A percentile compares a stretch with the other conserved stretches of the same genome.
Evolutionary conservation across 345 rosid genomes (phyloP).

Genomic region (Salix exigua): DNA sequence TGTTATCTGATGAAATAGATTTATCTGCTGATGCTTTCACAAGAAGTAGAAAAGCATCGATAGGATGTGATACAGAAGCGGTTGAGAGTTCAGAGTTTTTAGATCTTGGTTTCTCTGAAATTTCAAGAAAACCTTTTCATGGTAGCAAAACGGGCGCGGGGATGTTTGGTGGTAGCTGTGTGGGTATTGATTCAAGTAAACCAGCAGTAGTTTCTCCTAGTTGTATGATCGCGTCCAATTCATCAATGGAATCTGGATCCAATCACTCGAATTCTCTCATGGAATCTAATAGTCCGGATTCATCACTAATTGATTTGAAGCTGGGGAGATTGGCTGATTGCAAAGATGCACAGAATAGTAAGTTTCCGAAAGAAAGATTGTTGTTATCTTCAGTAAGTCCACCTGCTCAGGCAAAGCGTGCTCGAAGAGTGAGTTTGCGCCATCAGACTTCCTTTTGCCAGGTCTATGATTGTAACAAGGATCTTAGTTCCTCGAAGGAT

Average conservation of each 20-base stretch:
- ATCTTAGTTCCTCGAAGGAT: slow-evolving; percentile 66
- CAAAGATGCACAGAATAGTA: slow-evolving; percentile 15
- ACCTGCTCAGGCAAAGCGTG: slow-evolving; percentile 21
- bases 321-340: slow-evolving; percentile 35
- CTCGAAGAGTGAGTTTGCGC: slow-evolving; percentile 21
- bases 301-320: slow-evolving; percentile 34
- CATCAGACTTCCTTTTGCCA: slow-evolving; percentile 44
- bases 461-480: slow-evolving; percentile 72
- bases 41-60: slow-evolving; percentile 29
- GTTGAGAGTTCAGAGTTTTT: slow-evolving; percentile 33
- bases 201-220: slow-evolving; percentile 20
- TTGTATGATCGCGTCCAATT: slow-evolving; percentile 34
- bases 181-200: slow-evolving; percentile 28
- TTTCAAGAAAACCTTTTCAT: slow-evolving; percentile 31
- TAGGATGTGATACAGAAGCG: slow-evolving; percentile 34
- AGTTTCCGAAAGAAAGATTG: slow-evolving; percentile 19
- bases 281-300: slow-evolving; percentile 33
- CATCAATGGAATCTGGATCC: slow-evolving; percentile 30
- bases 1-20: slow-evolving; percentile 39
- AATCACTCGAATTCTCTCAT: slow-evolving; percentile 26
- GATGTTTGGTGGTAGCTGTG: slow-evolving; percentile 16
- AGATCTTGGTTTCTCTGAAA: slow-evolving; percentile 33
- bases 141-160: slow-evolving; percentile 12
- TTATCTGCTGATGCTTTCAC: slow-evolving; percentile 35
- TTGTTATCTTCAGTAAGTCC: slow-evolving; percentile 16